A percentile compares a stretch with the other conserved stretches of the same genome.
Conservation (phyloP, 768 basidiomycete species). For the Psilocybe cyanescens region DNA sequence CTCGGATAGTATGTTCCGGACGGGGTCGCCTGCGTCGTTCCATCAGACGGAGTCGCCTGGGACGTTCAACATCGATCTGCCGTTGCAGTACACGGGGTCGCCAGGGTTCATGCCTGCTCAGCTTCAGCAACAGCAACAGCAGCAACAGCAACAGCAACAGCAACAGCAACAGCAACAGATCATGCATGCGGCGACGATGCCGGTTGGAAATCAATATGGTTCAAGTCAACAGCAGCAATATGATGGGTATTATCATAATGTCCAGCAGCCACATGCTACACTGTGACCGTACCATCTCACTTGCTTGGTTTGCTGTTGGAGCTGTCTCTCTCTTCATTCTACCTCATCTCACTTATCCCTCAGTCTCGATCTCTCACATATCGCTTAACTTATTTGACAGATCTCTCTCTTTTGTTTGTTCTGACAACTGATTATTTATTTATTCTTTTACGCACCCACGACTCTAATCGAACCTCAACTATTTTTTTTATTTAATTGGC, state of each 20-base stretch:
- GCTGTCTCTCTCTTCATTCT: too few species aligned
- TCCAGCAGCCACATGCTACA: constrained; percentile 28
- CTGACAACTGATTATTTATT: background rate
- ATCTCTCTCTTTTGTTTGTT: background rate
- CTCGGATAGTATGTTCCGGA: constrained; percentile 40
- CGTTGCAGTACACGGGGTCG: constrained; percentile 25
- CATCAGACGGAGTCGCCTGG: constrained; percentile 43
- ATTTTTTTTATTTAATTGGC: background rate
- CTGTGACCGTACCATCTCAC: constrained; percentile 15
- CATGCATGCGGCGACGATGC: constrained; percentile 24
- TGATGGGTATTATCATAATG: constrained; percentile 25
- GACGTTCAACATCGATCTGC: constrained; percentile 40
- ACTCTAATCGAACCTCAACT: background rate
- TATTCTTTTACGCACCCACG: background rate
- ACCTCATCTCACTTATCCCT: too few species aligned
- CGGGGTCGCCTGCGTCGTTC: constrained; percentile 45
- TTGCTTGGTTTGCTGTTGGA: too few species aligned
- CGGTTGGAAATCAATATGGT: constrained; percentile 16
- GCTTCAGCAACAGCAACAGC: constrained; percentile 7
- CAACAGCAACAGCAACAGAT: constrained; percentile 13
- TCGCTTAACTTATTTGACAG: background rate
- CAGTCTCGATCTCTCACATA: too few species aligned
- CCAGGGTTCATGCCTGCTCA: constrained; percentile 12
- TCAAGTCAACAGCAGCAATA: constrained; percentile 19
- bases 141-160: constrained; percentile 15